Conservation (phyloP, 257 asterid species). For the Solanum ossicruentum region DNA sequence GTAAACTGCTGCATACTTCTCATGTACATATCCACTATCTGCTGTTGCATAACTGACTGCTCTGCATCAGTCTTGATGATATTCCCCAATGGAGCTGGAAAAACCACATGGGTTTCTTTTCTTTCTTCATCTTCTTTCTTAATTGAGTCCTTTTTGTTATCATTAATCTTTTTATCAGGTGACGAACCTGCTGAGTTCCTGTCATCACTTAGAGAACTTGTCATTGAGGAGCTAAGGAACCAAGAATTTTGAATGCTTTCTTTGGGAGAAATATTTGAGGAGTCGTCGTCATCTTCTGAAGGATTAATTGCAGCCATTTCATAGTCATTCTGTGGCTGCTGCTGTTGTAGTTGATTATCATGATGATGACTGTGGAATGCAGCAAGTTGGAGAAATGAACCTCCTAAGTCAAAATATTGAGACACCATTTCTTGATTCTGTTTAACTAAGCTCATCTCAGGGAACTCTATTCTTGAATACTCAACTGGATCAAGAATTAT, state of each 20-base stretch:
- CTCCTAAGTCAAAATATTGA: conserved; percentile 37
- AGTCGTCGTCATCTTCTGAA: conserved; percentile 5
- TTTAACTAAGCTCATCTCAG: conserved; percentile 27
- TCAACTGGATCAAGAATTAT: conserved; percentile 11
- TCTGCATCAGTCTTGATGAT: conserved; percentile 26
- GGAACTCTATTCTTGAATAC: conserved; percentile 48
- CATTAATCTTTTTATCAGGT: neutral
- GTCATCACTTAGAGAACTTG: conserved; percentile 38
- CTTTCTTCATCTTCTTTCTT: conserved; percentile 7
- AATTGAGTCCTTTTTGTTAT: neutral
- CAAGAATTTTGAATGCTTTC: conserved; percentile 37
- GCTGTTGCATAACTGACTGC: conserved; percentile 52
- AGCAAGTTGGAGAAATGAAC: conserved; percentile 53
- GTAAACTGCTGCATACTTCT: conserved; percentile 76
- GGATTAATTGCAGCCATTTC: conserved; percentile 34
- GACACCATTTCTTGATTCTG: conserved; percentile 59
- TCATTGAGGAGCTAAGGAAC: conserved; percentile 37
- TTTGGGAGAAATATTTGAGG: conserved; percentile 20
- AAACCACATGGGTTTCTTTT: conserved; percentile 1
- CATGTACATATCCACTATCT: conserved; percentile 70
- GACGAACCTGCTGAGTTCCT: conserved; percentile 27
- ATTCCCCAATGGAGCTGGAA: conserved; percentile 18
- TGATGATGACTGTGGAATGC: conserved; percentile 2
- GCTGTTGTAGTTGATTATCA: neutral
- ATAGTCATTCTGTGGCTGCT: conserved; percentile 25